Percentiles rank a stretch among this genome's conserved stretches.
Evolutionary conservation across 106 monocot species (phyloP).

Genomic region (Dactylorhiza incarnata): DNA sequence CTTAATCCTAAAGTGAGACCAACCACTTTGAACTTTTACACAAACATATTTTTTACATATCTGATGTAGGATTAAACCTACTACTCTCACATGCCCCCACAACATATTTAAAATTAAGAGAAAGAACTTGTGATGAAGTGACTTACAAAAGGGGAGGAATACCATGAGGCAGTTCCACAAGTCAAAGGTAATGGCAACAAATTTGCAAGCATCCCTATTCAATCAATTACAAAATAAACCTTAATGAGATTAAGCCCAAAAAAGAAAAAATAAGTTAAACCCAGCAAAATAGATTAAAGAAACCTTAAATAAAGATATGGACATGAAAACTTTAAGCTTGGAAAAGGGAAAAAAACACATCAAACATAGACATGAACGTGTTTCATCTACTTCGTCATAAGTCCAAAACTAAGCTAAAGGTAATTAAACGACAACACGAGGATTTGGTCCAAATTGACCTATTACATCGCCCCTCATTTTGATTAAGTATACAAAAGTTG

Average conservation of each 20-base stretch:
- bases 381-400: background rate
- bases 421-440: background rate
- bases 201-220: slow-evolving; percentile 19
- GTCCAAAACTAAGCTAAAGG: background rate
- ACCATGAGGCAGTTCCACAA: slow-evolving; percentile 6
- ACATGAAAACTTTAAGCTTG: background rate
- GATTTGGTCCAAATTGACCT: background rate
- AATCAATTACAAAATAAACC: background rate
- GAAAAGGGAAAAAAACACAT: background rate
- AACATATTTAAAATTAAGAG: background rate
- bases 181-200: slow-evolving; percentile 14
- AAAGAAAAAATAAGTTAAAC: background rate
- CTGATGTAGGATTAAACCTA: too few relatives aligned
- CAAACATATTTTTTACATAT: background rate
- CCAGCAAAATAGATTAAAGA: background rate
- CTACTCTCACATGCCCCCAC: too few relatives aligned
- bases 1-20: background rate
- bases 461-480: background rate
- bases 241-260: background rate
- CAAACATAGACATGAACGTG: background rate
- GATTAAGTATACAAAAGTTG: background rate
- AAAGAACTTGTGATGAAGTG: background rate
- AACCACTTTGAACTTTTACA: background rate
- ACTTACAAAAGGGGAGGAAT: slow-evolving; percentile 16
- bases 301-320: background rate